Evolutionary conservation across 768 basidiomycete genomes (phyloP).

Genomic region (Lactarius deliciosus): DNA sequence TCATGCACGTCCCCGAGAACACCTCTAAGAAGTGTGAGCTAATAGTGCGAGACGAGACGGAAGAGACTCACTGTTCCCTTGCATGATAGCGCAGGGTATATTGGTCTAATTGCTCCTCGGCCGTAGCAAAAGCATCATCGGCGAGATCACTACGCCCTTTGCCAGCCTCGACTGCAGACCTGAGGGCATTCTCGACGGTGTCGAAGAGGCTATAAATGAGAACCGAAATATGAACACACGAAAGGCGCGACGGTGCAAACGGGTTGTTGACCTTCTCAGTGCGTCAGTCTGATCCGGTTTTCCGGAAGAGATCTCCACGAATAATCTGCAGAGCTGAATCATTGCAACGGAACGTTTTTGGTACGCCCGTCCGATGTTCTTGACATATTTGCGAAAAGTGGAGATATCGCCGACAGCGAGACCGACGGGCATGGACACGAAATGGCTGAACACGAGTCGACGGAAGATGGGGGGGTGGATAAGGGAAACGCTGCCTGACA

Average conservation of each 20-base stretch:
- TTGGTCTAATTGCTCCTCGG: conserved; percentile 22
- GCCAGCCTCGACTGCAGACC: conserved; percentile 19
- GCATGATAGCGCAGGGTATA: conserved; percentile 21
- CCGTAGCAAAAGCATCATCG: conserved; percentile 21
- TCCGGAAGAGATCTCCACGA: conserved; percentile 25
- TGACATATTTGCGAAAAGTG: conserved; percentile 26
- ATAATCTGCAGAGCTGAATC: conserved; percentile 26
- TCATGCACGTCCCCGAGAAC: conserved; percentile 25
- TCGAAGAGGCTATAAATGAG: conserved; percentile 20
- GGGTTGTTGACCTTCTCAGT: conserved; percentile 19
- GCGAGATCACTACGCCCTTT: conserved; percentile 20
- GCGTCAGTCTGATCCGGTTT: conserved; percentile 25
- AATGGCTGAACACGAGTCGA: background rate
- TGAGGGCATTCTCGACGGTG: conserved; percentile 23
- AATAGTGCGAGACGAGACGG: background rate
- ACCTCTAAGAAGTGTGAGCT: conserved; percentile 6
- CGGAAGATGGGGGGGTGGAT: conserved; percentile 12
- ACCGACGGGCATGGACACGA: conserved; percentile 17
- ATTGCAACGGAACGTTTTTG: conserved; percentile 27
- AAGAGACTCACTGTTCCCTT: conserved; percentile 18
- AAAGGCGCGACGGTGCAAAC: background rate
- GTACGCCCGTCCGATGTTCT: conserved; percentile 24
- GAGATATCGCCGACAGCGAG: conserved; percentile 18
- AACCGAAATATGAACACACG: background rate
- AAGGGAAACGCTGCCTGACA: conserved; percentile 12